A percentile compares a stretch with the other conserved stretches of the same genome.
phyloP scores from a whole-genome alignment of 805 yeast species.

The Scheffersomyces stipitis region DNA sequence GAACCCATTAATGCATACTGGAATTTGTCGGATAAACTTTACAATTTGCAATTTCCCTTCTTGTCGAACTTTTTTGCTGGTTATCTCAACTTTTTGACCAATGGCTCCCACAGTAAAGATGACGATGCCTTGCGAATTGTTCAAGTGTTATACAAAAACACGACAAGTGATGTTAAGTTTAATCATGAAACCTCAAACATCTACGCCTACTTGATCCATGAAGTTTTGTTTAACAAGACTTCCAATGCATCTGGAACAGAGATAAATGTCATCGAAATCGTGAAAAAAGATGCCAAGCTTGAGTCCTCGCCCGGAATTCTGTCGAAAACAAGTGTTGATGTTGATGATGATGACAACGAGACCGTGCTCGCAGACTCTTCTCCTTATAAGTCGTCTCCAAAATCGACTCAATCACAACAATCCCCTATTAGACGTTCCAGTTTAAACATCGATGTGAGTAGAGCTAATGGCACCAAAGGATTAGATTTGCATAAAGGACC shows the following conservation, averaged over 20 bases:
- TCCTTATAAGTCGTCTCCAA: constrained; percentile 29
- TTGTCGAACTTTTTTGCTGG: constrained; percentile 41
- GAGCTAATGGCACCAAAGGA: constrained; percentile 8
- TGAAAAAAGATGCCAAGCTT: neutral
- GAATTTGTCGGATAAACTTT: constrained; percentile 12
- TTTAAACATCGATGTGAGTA: constrained; percentile 17
- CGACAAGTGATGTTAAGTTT: constrained; percentile 6
- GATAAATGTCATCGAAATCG: constrained; percentile 8
- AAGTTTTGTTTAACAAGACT: constrained; percentile 12
- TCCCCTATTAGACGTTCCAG: constrained; percentile 14
- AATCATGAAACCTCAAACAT: constrained; percentile 9
- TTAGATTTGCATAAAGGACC: constrained; percentile 21
- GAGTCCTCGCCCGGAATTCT: neutral
- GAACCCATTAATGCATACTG: constrained; percentile 35
- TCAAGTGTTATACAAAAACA: constrained; percentile 30
- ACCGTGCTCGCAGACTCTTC: constrained; percentile 43
- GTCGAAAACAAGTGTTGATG: neutral
- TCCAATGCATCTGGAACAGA: constrained; percentile 4
- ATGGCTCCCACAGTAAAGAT: constrained; percentile 23
- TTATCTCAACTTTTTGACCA: constrained; percentile 31
- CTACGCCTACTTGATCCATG: constrained; percentile 26
- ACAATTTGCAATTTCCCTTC: constrained; percentile 35
- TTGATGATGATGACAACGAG: constrained; percentile 32
- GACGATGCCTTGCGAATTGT: constrained; percentile 24
- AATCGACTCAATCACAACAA: constrained; percentile 2